These are phyloP conservation scores for Exophiala xenobiotica DNA, from an alignment of 2,329 filamentous ascomycete species.

Conservation along the genomic window DNA sequence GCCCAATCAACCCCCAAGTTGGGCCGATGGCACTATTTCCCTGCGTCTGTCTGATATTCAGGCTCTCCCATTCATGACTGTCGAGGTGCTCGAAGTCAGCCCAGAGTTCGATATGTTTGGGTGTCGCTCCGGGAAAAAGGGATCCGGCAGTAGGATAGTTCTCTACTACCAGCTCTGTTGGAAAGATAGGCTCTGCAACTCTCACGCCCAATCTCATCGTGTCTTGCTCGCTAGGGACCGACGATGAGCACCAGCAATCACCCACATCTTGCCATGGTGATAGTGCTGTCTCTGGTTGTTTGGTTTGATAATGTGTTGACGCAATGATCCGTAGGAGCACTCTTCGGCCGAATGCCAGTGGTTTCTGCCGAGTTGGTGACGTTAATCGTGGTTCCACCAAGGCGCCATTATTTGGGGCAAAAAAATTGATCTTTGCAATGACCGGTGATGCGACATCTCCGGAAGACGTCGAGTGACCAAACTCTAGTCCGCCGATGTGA, in stretches of 20 bases:
- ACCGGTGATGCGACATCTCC: conserved; percentile 26
- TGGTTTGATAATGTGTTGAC: conserved; percentile 18
- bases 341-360: conserved; percentile 27
- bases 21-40: conserved; percentile 13
- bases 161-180: conserved; percentile 69
- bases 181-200: conserved; percentile 54
- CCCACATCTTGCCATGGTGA: conserved; percentile 72
- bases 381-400: conserved; percentile 59
- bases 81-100: conserved; percentile 54
- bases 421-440: conserved; percentile 65
- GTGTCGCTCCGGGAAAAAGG: conserved; percentile 60
- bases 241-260: conserved; percentile 80
- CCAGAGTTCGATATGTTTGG: conserved; percentile 69
- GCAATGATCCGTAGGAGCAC: conserved; percentile 25
- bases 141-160: conserved; percentile 65
- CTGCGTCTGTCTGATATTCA: conserved; percentile 25
- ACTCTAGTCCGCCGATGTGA: conserved; percentile 13
- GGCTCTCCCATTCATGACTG: conserved; percentile 21
- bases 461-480: neutral
- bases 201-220: conserved; percentile 44
- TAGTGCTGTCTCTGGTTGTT: conserved; percentile 58
- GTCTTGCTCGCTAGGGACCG: conserved; percentile 40
- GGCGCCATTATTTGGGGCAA: conserved; percentile 66
- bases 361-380: conserved; percentile 54
- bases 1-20: conserved; percentile 25